A percentile compares a stretch with the other conserved stretches of the same genome.
These are phyloP conservation scores for Penicillium nordicum DNA, from an alignment of 2,329 filamentous ascomycete species.

Conservation along the genomic window DNA sequence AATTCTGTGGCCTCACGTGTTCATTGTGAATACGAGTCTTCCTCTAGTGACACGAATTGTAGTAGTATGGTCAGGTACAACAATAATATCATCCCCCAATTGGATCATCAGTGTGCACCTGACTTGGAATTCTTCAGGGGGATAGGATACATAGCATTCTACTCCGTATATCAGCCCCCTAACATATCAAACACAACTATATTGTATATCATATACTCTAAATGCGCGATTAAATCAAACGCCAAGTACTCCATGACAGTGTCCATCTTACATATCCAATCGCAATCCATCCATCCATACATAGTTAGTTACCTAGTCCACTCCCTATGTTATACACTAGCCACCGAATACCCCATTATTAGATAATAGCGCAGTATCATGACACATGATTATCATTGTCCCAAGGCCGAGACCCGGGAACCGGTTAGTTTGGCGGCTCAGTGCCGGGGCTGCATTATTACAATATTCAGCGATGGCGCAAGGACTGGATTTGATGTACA, in stretches of 20 bases:
- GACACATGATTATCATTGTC: conserved; percentile 21
- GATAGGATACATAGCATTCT: background rate
- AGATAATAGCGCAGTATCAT: conserved; percentile 20
- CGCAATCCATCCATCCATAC: background rate
- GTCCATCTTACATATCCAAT: background rate
- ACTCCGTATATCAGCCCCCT: background rate
- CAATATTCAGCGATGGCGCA: background rate
- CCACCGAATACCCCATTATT: conserved; percentile 7
- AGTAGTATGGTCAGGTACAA: background rate
- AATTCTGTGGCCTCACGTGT: background rate
- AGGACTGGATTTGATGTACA: background rate
- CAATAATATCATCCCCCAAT: conserved; percentile 1
- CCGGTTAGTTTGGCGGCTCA: background rate
- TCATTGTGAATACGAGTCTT: background rate
- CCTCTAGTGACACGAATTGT: background rate
- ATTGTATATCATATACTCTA: background rate
- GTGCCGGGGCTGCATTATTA: background rate
- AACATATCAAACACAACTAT: background rate
- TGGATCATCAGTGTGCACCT: background rate
- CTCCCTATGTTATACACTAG: background rate
- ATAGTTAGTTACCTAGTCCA: background rate
- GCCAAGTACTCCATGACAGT: background rate
- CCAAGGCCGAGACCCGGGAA: conserved; percentile 13
- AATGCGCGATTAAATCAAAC: conserved; percentile 1
- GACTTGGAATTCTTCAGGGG: background rate